A percentile compares a stretch with the other conserved stretches of the same genome.
These are phyloP conservation scores for Coniochaeta pulveracea DNA, from an alignment of 2,329 filamentous ascomycete species.

Conservation along the genomic window DNA sequence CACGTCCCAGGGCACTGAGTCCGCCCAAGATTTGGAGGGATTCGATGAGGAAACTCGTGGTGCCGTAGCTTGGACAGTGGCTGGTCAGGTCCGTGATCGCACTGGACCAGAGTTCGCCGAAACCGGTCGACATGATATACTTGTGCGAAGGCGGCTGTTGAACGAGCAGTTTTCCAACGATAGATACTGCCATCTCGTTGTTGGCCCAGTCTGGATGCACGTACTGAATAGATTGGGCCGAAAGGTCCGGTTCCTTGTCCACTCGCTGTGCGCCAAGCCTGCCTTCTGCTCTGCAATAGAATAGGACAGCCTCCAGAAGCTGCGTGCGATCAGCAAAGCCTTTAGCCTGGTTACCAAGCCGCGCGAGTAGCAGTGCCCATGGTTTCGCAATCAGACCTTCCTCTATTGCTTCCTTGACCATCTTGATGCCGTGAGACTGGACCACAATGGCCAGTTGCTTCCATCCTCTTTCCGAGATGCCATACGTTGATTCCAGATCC, in stretches of 20 bases:
- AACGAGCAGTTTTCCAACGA: constrained; percentile 23
- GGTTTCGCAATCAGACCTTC: constrained; percentile 28
- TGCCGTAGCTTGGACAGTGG: constrained; percentile 18
- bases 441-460: constrained; percentile 30
- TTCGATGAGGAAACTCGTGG: constrained; percentile 22
- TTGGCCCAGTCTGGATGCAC: too few relatives aligned
- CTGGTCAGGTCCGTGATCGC: constrained; percentile 23
- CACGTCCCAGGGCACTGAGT: too few relatives aligned
- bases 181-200: too few relatives aligned
- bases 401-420: constrained; percentile 27
- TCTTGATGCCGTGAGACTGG: constrained; percentile 32
- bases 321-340: constrained; percentile 27
- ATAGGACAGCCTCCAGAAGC: constrained; percentile 26
- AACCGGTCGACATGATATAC: constrained; percentile 32
- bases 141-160: constrained; percentile 22
- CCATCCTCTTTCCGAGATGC: constrained; percentile 30
- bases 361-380: constrained; percentile 27
- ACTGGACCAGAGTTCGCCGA: constrained; percentile 27
- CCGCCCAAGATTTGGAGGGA: constrained; percentile 23
- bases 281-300: too few relatives aligned
- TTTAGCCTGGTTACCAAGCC: constrained; percentile 25
- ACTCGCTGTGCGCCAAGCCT: too few relatives aligned
- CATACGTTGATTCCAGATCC: constrained; percentile 33
- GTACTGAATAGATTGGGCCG: too few relatives aligned
- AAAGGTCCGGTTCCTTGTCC: too few relatives aligned